Evolutionary conservation across 2,329 filamentous ascomycete genomes (phyloP).

Genomic region (Cucurbitaria berberidis): DNA sequence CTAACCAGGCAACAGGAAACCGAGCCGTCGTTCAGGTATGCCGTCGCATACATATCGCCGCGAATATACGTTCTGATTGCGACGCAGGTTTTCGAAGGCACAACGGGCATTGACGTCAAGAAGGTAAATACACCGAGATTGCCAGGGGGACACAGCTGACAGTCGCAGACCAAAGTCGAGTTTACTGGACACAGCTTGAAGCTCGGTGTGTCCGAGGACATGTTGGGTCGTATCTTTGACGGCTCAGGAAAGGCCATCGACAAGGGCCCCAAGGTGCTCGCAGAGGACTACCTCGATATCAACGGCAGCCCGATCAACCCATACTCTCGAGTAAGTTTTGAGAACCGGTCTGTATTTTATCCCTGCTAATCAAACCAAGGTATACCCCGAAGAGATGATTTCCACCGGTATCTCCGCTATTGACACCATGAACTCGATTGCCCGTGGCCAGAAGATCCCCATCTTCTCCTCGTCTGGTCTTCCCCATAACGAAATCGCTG

Average conservation of each 20-base stretch:
- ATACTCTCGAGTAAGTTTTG: constrained; percentile 80
- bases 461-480: constrained; percentile 99
- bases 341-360: constrained; percentile 17
- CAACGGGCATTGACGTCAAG: constrained; percentile 96
- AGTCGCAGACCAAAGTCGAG: constrained; percentile 84
- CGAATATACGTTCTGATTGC: constrained; percentile 28
- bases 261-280: constrained; percentile 97
- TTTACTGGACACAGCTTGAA: constrained; percentile 97
- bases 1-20: constrained; percentile 66
- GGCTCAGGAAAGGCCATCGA: constrained; percentile 97
- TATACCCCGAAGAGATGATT: constrained; percentile 99
- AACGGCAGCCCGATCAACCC: constrained; percentile 99
- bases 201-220: constrained; percentile 98
- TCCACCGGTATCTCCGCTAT: constrained; percentile 99
- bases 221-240: constrained; percentile 98
- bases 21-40: constrained; percentile 91
- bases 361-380: constrained; percentile 58
- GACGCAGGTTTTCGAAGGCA: constrained; percentile 91
- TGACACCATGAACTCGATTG: constrained; percentile 91
- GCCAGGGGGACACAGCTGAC: constrained; percentile 27
- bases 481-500: constrained; percentile 98
- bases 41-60: not conserved
- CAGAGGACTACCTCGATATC: constrained; percentile 98
- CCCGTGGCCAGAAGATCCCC: constrained; percentile 98
- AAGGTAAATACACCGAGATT: constrained; percentile 61